A percentile compares a stretch with the other conserved stretches of the same genome.
phyloP scores from a whole-genome alignment of 345 rosid species.

The Theobroma cacao region DNA sequence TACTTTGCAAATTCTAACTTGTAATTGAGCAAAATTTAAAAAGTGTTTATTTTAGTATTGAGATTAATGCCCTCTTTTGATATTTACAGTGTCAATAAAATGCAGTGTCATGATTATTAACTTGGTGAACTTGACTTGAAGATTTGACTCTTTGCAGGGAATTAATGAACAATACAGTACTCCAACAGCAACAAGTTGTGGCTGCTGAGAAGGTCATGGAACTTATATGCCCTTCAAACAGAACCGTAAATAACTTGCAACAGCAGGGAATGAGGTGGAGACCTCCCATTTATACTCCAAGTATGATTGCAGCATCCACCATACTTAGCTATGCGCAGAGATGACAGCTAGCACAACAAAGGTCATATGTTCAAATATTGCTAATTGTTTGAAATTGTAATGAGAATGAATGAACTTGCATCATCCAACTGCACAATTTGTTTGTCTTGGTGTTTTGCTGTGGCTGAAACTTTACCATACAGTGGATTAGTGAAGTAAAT shows the following conservation, averaged over 20 bases:
- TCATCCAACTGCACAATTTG: background rate
- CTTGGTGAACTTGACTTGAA: background rate
- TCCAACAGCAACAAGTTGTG: conserved; percentile 51
- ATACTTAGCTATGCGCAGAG: conserved; percentile 46
- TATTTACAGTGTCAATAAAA: background rate
- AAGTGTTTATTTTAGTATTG: background rate
- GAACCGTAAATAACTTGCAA: conserved; percentile 14
- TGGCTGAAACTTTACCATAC: too few species aligned
- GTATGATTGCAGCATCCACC: conserved; percentile 65
- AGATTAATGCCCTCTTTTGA: background rate
- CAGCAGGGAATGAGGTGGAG: conserved; percentile 17
- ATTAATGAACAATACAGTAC: conserved; percentile 37
- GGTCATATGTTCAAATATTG: background rate
- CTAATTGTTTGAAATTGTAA: background rate
- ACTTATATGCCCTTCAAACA: conserved; percentile 52
- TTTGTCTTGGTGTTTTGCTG: background rate
- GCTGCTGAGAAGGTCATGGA: conserved; percentile 54
- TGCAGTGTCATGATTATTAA: background rate
- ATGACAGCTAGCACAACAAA: conserved; percentile 1
- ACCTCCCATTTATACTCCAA: conserved; percentile 41
- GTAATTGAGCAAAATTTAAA: background rate
- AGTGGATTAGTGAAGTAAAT: too few species aligned
- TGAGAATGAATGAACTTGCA: background rate
- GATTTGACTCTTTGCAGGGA: conserved; percentile 45
- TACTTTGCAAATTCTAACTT: background rate